These are phyloP conservation scores for Aspergillus brunneoviolaceus DNA, from an alignment of 2,329 filamentous ascomycete species.

Conservation along the genomic window DNA sequence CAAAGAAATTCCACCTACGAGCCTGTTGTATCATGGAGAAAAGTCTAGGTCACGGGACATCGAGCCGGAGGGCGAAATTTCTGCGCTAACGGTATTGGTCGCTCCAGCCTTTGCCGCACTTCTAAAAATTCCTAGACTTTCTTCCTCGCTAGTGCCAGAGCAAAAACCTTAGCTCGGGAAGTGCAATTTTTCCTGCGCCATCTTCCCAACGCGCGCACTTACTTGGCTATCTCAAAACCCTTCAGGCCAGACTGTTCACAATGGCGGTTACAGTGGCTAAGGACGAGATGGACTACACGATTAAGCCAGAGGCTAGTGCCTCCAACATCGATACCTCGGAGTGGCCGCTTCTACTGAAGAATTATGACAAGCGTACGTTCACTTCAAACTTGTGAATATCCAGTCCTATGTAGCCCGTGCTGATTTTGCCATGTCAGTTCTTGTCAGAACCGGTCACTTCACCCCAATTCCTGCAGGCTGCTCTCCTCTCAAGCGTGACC, in stretches of 20 bases:
- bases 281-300: conserved; percentile 72
- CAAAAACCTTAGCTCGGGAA: conserved; percentile 23
- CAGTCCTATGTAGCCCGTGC: conserved; percentile 13
- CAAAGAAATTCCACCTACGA: too few species aligned
- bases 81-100: conserved; percentile 25
- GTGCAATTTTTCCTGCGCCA: conserved; percentile 25
- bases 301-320: conserved; percentile 85
- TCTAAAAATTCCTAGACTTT: conserved; percentile 29
- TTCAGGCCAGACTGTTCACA: conserved; percentile 24
- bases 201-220: conserved; percentile 21
- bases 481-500: conserved; percentile 85
- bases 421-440: conserved; percentile 56
- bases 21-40: neutral
- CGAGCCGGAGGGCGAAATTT: conserved; percentile 12
- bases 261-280: conserved; percentile 51
- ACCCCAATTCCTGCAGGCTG: conserved; percentile 94
- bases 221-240: conserved; percentile 17
- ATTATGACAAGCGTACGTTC: conserved; percentile 83
- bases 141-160: conserved; percentile 25
- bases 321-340: conserved; percentile 79
- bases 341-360: conserved; percentile 93
- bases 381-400: neutral
- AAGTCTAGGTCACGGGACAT: conserved; percentile 14
- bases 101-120: conserved; percentile 25
- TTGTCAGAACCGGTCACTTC: conserved; percentile 92